Percentiles rank a stretch among this genome's conserved stretches.
Evolutionary conservation across 768 basidiomycete genomes (phyloP).

Genomic region (Coprinellus aureogranulatus): DNA sequence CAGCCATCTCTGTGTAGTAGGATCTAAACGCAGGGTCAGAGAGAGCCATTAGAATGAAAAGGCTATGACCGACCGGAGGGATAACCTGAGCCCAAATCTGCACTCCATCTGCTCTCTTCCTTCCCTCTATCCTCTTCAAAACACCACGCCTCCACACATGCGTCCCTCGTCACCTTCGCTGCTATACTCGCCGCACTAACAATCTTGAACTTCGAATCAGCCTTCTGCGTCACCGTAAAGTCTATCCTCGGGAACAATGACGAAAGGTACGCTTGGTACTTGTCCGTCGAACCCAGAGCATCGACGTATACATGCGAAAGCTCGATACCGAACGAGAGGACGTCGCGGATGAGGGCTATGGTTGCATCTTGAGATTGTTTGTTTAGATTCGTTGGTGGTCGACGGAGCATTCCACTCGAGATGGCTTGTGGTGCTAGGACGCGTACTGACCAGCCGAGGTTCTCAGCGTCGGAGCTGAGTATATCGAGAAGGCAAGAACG

Average conservation of each 20-base stretch:
- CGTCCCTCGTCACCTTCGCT: constrained; percentile 94
- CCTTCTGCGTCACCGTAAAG: constrained; percentile 90
- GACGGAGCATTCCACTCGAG: constrained; percentile 84
- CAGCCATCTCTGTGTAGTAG: constrained; percentile 89
- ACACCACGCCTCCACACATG: constrained; percentile 82
- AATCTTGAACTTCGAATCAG: constrained; percentile 94
- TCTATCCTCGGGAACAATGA: constrained; percentile 76
- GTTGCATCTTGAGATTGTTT: constrained; percentile 88
- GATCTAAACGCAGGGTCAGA: constrained; percentile 55
- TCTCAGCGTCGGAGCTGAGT: constrained; percentile 65
- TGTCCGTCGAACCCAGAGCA: constrained; percentile 82
- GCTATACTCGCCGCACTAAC: constrained; percentile 98
- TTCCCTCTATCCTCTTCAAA: constrained; percentile 59
- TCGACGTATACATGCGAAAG: constrained; percentile 93
- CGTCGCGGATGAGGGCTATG: constrained; percentile 79
- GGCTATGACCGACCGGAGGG: constrained; percentile 75
- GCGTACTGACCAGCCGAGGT: constrained; percentile 80
- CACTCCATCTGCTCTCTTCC: constrained; percentile 25
- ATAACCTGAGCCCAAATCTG: constrained; percentile 78
- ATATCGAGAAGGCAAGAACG: constrained; percentile 63
- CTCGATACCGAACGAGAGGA: constrained; percentile 75
- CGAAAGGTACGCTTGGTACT: constrained; percentile 83
- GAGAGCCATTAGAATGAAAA: neutral
- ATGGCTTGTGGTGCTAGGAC: constrained; percentile 86
- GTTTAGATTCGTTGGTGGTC: constrained; percentile 84